Base-by-base conservation (phyloP, 768 basidiomycete species). In the Boletellus ananiceps region DNA sequence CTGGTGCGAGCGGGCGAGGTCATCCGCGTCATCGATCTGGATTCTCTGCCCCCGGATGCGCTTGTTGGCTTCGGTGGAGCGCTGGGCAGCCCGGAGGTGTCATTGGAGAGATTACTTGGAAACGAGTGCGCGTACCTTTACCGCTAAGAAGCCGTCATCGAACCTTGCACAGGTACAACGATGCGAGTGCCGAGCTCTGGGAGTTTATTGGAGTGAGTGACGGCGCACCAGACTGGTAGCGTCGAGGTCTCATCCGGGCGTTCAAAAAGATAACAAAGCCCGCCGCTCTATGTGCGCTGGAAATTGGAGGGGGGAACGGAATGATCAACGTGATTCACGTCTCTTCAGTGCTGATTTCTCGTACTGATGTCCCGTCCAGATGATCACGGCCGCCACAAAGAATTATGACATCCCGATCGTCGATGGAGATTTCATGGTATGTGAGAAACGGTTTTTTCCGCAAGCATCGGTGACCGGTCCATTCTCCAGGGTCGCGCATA, bases 1-100 rank as follows among this genome's bases (percentile, higher is more conserved):
- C 69, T 81, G 51, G 63, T 83, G 1, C 71, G 81, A 5, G 66
- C 70, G 19, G 83, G 82, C 5, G 67, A 68, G 5, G 57, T 57
- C 4, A 69, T 80, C 41, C 69, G 72, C 15, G 71, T 81, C 9
- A 57, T 80, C 18, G 78, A 80, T 51, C 57, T 75, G 13, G 62
- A 66, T 9, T 67, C 70, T 36, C 63, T 82, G 7, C 33, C 64
- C 0, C 69, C 74, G 19, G 75, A 78, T 32, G 75, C 73, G 3
- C 34, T 73, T 18, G 59, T 75, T 19, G 65, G 69, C 14, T 71
- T 69, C 56, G 73, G 72, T 18, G 73, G 74, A 5, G 61, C 61
- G 8, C 67, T 80, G 68, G 74, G 76, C 1, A 74, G 74, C 33
- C 72, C 70, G 4, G 69, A 70, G 3, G 72, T 73, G 23, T 59